Base-by-base conservation (phyloP, 345 rosid genomes). In the Salix udensis region DNA sequence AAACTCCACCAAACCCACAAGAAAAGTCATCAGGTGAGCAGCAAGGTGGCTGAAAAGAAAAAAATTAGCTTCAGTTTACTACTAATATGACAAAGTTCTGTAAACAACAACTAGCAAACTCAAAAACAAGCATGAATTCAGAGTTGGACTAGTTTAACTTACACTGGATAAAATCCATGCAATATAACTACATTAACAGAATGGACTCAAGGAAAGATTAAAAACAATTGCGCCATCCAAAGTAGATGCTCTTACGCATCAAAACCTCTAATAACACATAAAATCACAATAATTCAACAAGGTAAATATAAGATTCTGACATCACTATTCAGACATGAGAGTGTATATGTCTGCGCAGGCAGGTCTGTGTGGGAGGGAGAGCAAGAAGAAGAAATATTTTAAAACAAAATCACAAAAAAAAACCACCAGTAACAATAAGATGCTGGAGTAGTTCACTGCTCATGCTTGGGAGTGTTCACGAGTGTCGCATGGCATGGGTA, bases 11-110 rank as follows among this genome's bases (percentile, higher is more conserved):
- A 42, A 88, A 65, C 70, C 87, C 85, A 77, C 99, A 95, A 68
- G 88, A 78, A 79, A 80, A 93, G 48, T 88, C 93, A 73, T 87
- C 94, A 58, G 90, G 86, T 72, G 89, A 83, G 84, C 98, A 94
- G 84, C 97, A 94, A 77, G 97, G 97, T 70, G 96, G 96, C 96
- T 94, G 89, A 67, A 82, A 78, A 69, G 21, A 48, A 23, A 44
- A 46, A 26, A 16, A 61, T 60, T 15, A 26, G 46, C 48, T 52
- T 75, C 12, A 65, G 77, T 55, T 78, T 70, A 46, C 44, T 55
- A 76, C 44, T 31, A 10, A 52, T 28, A 75, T 12, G 73, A 14
- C 46, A 67, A 24, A 52, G 55, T 69, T 58, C 68, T 67, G 61
- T 28, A 61, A 75, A 53, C 7, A 62, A 44, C 48, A 23, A 52